Base-by-base conservation (phyloP, 306 rosid species). In the Calophaca sinica region DNA sequence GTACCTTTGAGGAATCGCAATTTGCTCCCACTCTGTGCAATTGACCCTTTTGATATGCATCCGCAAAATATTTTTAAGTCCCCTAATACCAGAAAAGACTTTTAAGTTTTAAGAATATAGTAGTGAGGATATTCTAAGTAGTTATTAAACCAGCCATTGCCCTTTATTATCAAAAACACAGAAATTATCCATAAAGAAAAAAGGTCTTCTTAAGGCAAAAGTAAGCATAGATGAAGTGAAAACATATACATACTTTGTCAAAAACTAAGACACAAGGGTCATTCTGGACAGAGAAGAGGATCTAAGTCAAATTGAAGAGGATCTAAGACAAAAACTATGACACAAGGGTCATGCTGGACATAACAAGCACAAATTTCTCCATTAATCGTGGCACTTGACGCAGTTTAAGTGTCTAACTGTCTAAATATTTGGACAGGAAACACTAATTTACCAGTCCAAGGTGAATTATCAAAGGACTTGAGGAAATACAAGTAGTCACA, bases 1-100 rank as follows among this genome's bases (percentile, higher is more conserved):
- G 42, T 82, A 96, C 98, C 98, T 92, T 61, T 89, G 52, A 52
- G 98, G 99, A 68, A 96, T 86, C 63, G 81, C 64, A 83, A 96
- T 35, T 87, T 55, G 89, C 86, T 90, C 99, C 99, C 99, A 96
- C 83, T 89, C 97, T 60, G 93, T 84, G 80, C 89, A 79, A 79
- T 90, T 86, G 79, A 84, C 75, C 90, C 75, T 92, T 88, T 90
- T 96, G 77, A 96, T 83, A 87, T 96, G 93, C 82, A 96, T 39
- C 87, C 91, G 91, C 77, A 92, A 46, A 73, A 96, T 92, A 87
- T 96, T 92, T 77, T 54, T 89, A 32, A 96, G 96, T 10, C 97
- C 99, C 92, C 99, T 96, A 44, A 79, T 81, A 68, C 51, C 82
- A 87, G 62, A 88, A 83, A 68, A 55, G 36, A 54, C 7, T 46